Evolutionary conservation across 225 moss, liverwort and hornwort genomes (phyloP), one percentile per base, ranked within the genome.

Genomic region (Asterella californica): DNA sequence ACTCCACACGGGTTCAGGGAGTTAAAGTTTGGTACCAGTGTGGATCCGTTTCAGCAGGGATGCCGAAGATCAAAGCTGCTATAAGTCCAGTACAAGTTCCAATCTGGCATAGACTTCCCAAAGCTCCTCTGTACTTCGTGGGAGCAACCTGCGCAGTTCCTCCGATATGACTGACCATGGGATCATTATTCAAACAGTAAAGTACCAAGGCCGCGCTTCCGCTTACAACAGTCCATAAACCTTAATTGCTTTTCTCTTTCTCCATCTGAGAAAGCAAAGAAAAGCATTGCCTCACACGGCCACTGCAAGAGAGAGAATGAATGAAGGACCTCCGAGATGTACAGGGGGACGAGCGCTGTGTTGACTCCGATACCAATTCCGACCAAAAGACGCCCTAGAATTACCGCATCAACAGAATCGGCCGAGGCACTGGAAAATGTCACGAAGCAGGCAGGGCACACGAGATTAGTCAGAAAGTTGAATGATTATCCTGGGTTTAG

Each of bases 361-460:
- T 99, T 99, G 25, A 95, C 99, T 75, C 99, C 99, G 50, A 99
- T 99, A 70, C 99, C 99, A 80, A 95, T 79, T 78, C 99, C 99
- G 46, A 99, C 99, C 82, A 95, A 70, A 78, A 99, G 90, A 36
- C 99, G 91, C 32, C 99, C 99, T 74, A 95, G 70, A 77, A 90
- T 80, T 88, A 99, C 92, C 72, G 69, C 82, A 57, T 83, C 81
- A 14, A 91, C 89, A 80, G 95, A 92, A 32, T 90, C 80, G 9
- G 95, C 91, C 62, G 79, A 84, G 25, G 99, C 99, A 74, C 99
- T 95, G 86, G 67, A 83, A 53, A 12, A 21, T 65, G 59, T n/a
- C 63, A 78, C 36, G n/a, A 75, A 34, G n/a, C 21, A 50, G 19
- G 42, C 74, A 74, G 2, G 24, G 59, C 34, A 38, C 57, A 48